These are phyloP conservation scores for Geosiphon pyriformis DNA, from an alignment of 192 early-diverging fungal species.

Conservation along the genomic window DNA sequence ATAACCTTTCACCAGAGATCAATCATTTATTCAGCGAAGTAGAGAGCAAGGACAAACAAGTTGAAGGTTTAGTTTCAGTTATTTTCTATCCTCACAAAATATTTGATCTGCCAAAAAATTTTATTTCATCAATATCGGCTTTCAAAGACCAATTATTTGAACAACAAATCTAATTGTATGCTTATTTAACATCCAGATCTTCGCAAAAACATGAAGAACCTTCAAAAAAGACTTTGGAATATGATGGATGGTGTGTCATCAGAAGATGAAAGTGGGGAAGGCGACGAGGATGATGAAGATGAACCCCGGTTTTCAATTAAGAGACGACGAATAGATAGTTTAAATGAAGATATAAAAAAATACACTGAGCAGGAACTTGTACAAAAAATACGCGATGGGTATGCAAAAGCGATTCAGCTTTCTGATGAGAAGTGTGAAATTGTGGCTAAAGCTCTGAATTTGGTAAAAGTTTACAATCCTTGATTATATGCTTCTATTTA, in stretches of 20 bases:
- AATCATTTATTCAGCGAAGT: neutral
- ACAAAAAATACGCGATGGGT: neutral
- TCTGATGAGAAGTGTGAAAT: neutral
- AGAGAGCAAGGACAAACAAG: neutral
- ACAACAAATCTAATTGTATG: no score
- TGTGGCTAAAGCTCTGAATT: neutral
- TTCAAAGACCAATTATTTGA: no score
- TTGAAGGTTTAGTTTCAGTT: neutral
- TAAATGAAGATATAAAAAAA: neutral
- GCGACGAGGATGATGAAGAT: neutral
- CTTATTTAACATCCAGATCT: no score
- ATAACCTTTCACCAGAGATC: conserved; percentile 10
- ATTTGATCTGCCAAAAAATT: no score
- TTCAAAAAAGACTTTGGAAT: neutral
- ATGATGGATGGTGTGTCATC: neutral
- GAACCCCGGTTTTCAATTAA: neutral
- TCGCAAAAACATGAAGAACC: neutral
- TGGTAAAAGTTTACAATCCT: neutral
- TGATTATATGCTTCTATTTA: neutral
- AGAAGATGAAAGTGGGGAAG: neutral
- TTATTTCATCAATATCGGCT: no score
- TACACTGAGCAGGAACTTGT: neutral
- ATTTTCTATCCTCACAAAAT: neutral
- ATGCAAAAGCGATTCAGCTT: neutral
- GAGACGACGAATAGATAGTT: neutral